Percentiles rank a stretch among this genome's conserved stretches.
Conservation (phyloP, 148 eudicot species). For the Talinum fruticosum region DNA sequence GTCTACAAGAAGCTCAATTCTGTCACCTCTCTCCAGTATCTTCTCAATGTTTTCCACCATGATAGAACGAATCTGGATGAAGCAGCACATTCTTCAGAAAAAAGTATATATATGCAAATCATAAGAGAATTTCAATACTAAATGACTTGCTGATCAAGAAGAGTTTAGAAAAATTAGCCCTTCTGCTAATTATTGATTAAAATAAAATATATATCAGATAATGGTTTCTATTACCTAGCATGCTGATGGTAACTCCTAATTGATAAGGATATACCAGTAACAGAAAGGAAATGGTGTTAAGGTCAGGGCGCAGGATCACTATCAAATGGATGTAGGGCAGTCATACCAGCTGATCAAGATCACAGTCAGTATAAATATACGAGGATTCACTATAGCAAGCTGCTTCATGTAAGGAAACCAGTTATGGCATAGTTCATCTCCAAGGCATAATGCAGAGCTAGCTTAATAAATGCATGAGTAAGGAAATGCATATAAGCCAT, state of each 20-base stretch:
- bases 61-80: slow-evolving; percentile 77
- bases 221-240: not conserved
- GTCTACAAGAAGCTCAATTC: slow-evolving; percentile 97
- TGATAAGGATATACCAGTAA: not conserved
- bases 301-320: too few species aligned
- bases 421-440: not conserved
- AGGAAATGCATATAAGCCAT: not conserved
- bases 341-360: too few species aligned
- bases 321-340: too few species aligned
- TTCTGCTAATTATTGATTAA: not conserved
- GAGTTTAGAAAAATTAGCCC: not conserved
- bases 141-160: not conserved
- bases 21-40: slow-evolving; percentile 93
- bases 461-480: slow-evolving; percentile 4
- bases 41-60: slow-evolving; percentile 98
- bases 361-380: too few species aligned
- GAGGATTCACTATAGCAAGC: not conserved
- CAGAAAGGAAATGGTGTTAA: not conserved
- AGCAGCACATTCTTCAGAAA: slow-evolving; percentile 20
- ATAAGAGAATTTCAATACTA: not conserved
- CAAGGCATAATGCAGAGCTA: not conserved
- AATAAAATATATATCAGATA: not conserved
- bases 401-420: not conserved
- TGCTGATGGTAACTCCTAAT: not conserved
- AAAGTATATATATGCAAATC: not conserved